A percentile compares a stretch with the other conserved stretches of the same genome.
These are phyloP conservation scores for Byssoonygena ceratinophila DNA, from an alignment of 2,329 filamentous ascomycete genomes.

Conservation along the genomic window DNA sequence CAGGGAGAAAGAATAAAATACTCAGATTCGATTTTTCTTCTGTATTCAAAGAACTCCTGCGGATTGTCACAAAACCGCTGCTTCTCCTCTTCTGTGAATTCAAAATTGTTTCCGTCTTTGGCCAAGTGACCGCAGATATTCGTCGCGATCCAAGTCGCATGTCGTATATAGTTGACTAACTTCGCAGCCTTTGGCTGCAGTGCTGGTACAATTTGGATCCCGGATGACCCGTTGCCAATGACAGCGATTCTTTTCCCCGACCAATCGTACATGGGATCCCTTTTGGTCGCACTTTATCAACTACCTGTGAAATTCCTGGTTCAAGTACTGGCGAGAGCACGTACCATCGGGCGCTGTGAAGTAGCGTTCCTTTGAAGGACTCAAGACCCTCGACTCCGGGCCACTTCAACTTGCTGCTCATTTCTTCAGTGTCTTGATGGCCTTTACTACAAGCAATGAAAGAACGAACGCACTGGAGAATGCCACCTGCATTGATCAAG, in stretches of 20 bases:
- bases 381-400: slow-evolving; percentile 39
- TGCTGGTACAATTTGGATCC: slow-evolving; percentile 33
- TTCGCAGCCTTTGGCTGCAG: slow-evolving; percentile 19
- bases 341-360: slow-evolving; percentile 37
- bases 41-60: slow-evolving; percentile 23
- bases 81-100: slow-evolving; percentile 21
- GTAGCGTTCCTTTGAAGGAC: slow-evolving; percentile 36
- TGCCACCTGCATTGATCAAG: slow-evolving; percentile 32
- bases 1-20: background rate
- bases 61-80: slow-evolving; percentile 21
- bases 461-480: background rate
- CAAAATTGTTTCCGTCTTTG: slow-evolving; percentile 6
- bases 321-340: background rate
- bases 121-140: slow-evolving; percentile 3
- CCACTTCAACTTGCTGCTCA: slow-evolving; percentile 30
- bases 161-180: slow-evolving; percentile 10
- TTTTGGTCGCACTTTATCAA: background rate
- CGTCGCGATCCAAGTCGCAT: slow-evolving; percentile 22
- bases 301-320: too few relatives aligned
- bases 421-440: background rate
- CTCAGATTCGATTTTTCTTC: slow-evolving; percentile 25
- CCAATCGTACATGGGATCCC: slow-evolving; percentile 24
- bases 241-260: slow-evolving; percentile 22
- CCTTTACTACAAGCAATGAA: background rate
- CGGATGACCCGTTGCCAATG: slow-evolving; percentile 29